Conservation (phyloP, 176 grass and related monocot species). For the Musa acuminata region DNA sequence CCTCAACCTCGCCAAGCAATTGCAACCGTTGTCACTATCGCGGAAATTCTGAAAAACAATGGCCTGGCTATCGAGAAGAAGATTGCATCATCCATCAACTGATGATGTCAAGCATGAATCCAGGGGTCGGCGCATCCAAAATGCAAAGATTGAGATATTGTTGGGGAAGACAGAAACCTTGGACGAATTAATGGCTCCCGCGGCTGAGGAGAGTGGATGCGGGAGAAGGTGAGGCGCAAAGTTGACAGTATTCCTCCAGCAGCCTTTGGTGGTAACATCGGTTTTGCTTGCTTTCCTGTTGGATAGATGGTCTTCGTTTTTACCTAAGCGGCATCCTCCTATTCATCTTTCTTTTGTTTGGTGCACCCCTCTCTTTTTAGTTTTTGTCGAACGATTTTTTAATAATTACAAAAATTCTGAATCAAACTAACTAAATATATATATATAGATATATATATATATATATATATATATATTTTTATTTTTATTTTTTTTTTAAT, state of each 20-base stretch:
- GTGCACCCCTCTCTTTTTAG: too few species aligned
- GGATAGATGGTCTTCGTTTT: too few species aligned
- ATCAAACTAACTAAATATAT: too few species aligned
- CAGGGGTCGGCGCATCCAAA: neutral
- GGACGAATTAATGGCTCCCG: conserved; percentile 73
- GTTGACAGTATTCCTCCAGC: conserved; percentile 17
- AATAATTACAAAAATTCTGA: too few species aligned
- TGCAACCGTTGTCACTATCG: conserved; percentile 78
- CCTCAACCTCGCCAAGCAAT: conserved; percentile 89
- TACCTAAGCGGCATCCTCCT: too few species aligned
- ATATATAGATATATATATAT: too few species aligned
- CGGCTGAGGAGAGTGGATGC: conserved; percentile 36
- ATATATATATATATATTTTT: too few species aligned
- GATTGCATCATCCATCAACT: conserved; percentile 57
- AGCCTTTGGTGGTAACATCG: too few species aligned
- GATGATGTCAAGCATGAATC: conserved; percentile 49
- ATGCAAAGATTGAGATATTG: conserved; percentile 70
- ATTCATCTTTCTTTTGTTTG: too few species aligned
- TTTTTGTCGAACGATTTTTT: too few species aligned
- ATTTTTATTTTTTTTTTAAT: too few species aligned
- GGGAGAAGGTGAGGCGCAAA: conserved; percentile 48
- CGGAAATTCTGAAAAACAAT: conserved; percentile 95
- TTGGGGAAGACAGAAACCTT: conserved; percentile 78
- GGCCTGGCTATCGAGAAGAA: conserved; percentile 87
- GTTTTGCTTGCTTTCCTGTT: too few species aligned